Percentiles rank a stretch among this genome's conserved stretches.
Evolutionary conservation across 257 asterid genomes (phyloP).

Genomic region (Phtheirospermum japonicum): DNA sequence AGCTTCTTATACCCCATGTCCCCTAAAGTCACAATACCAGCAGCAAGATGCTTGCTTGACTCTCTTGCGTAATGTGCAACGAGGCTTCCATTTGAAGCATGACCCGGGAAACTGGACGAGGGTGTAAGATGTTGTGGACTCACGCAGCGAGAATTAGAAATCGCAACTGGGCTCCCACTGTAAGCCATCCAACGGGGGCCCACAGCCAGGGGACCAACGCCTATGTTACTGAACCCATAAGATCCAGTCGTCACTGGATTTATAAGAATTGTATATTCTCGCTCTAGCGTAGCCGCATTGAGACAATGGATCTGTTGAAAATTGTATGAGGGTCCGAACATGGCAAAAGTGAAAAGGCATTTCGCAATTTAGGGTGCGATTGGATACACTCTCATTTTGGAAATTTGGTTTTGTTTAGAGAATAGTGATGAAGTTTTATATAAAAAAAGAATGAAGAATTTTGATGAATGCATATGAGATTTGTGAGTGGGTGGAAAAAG

Average conservation of each 20-base stretch:
- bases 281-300: slow-evolving; percentile 73
- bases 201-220: slow-evolving; percentile 90
- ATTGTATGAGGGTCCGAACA: slow-evolving; percentile 13
- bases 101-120: slow-evolving; percentile 53
- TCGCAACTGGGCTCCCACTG: slow-evolving; percentile 77
- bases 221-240: slow-evolving; percentile 52
- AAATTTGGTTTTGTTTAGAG: no score
- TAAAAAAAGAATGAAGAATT: no score
- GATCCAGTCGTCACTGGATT: slow-evolving; percentile 66
- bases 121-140: slow-evolving; percentile 74
- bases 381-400: no score
- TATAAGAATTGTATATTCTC: slow-evolving; percentile 70
- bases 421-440: no score
- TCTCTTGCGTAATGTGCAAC: slow-evolving; percentile 95
- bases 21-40: slow-evolving; percentile 84
- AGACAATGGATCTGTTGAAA: slow-evolving; percentile 71
- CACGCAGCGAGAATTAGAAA: slow-evolving; percentile 59
- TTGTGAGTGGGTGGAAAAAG: no score
- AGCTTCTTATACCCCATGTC: slow-evolving; percentile 87
- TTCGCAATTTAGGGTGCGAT: neutral
- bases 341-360: neutral
- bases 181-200: slow-evolving; percentile 97
- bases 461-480: no score
- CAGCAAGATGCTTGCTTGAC: slow-evolving; percentile 92
- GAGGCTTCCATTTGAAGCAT: slow-evolving; percentile 69